These are phyloP conservation scores for Emergomyces africanus DNA, from an alignment of 2,329 filamentous ascomycete species.

Conservation along the genomic window DNA sequence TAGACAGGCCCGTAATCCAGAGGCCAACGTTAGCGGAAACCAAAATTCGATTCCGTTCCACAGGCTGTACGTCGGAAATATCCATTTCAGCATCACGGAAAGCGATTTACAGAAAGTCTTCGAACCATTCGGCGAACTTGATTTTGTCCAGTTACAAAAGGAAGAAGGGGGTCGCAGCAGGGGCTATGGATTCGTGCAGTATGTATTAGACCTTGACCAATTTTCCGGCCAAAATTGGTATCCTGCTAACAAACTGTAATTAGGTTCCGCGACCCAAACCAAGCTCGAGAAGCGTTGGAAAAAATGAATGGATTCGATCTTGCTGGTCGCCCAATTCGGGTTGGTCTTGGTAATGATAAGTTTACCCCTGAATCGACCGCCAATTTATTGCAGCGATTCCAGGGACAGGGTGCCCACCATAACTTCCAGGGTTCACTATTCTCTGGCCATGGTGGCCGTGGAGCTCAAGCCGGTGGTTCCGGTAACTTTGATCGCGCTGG, in stretches of 20 bases:
- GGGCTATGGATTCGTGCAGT: conserved; percentile 99
- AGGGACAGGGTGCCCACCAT: conserved; percentile 50
- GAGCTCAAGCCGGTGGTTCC: conserved; percentile 61
- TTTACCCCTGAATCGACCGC: conserved; percentile 96
- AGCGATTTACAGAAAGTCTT: conserved; percentile 92
- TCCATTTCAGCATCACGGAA: conserved; percentile 98
- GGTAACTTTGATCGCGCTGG: conserved; percentile 78
- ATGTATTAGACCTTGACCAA: conserved; percentile 32
- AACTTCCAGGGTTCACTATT: conserved; percentile 83
- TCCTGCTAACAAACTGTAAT: conserved; percentile 23
- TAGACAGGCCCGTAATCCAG: conserved; percentile 77
- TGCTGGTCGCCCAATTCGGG: conserved; percentile 90
- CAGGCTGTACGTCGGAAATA: conserved; percentile 96
- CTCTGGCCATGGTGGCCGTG: conserved; percentile 78
- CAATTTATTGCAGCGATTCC: conserved; percentile 82
- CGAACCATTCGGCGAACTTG: conserved; percentile 92
- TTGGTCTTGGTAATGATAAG: conserved; percentile 99
- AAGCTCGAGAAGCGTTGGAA: conserved; percentile 88
- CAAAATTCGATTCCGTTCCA: conserved; percentile 89
- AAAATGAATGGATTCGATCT: conserved; percentile 99
- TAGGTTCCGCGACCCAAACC: conserved; percentile 77
- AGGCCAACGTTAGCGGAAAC: conserved; percentile 56
- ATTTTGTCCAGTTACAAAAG: conserved; percentile 95
- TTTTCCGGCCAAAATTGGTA: conserved; percentile 11
- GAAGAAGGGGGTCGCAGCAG: conserved; percentile 83